A percentile compares a stretch with the other conserved stretches of the same genome.
Conservation (phyloP, 2,329 filamentous ascomycete genomes). For the Laburnicola sp. region DNA sequence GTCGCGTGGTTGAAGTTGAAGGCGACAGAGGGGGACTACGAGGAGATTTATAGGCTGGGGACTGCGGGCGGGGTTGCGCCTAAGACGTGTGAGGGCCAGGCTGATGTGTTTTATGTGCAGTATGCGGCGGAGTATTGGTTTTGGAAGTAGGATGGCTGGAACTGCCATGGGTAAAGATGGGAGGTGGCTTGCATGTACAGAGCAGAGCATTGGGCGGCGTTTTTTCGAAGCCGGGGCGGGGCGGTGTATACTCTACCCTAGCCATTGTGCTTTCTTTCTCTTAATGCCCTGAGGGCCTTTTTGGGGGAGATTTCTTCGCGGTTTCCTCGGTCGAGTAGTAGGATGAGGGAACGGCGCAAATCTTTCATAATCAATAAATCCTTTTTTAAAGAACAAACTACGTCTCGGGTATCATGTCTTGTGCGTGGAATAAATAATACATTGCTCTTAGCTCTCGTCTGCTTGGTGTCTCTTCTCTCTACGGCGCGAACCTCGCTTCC, state of each 20-base stretch:
- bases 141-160: slow-evolving; percentile 34
- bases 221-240: slow-evolving; percentile 14
- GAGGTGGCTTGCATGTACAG: slow-evolving; percentile 24
- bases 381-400: not conserved
- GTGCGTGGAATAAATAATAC: not conserved
- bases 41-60: slow-evolving; percentile 79
- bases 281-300: not conserved
- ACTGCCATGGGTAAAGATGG: not conserved
- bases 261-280: not conserved
- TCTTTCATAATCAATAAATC: too few relatives aligned
- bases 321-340: not conserved
- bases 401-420: slow-evolving; percentile 6
- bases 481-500: slow-evolving; percentile 35
- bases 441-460: slow-evolving; percentile 18
- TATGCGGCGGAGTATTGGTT: slow-evolving; percentile 84
- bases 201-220: slow-evolving; percentile 39
- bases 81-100: slow-evolving; percentile 68
- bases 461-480: slow-evolving; percentile 28
- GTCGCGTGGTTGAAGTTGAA: slow-evolving; percentile 81
- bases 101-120: slow-evolving; percentile 68
- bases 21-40: slow-evolving; percentile 53
- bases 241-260: slow-evolving; percentile 10
- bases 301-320: not conserved
- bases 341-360: too few relatives aligned
- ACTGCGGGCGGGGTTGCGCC: slow-evolving; percentile 82